These are phyloP conservation scores for Globisporangium emineosum DNA, from an alignment of 352 stramenopile species.

Conservation along the genomic window DNA sequence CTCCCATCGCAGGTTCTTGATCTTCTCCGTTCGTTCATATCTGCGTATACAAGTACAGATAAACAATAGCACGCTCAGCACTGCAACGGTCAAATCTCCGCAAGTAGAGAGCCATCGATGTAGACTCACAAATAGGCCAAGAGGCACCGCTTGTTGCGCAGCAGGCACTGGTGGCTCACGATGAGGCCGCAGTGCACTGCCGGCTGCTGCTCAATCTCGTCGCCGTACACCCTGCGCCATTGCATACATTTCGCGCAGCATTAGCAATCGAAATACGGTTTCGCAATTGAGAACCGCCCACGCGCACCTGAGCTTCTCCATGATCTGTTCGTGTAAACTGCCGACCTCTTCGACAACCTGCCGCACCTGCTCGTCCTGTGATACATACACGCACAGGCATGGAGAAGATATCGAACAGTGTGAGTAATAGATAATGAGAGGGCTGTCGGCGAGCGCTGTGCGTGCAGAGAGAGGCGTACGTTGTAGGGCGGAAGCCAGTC, in stretches of 20 bases:
- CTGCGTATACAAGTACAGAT: slow-evolving; percentile 15
- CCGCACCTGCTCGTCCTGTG: slow-evolving; percentile 76
- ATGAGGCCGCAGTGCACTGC: slow-evolving; percentile 77
- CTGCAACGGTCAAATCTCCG: too few species aligned
- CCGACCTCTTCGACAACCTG: slow-evolving; percentile 77
- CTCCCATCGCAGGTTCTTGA: slow-evolving; percentile 89
- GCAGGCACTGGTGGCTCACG: slow-evolving; percentile 85
- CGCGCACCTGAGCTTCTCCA: slow-evolving; percentile 63
- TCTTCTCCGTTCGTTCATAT: slow-evolving; percentile 79
- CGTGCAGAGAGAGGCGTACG: slow-evolving; percentile 33
- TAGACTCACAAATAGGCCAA: slow-evolving; percentile 79
- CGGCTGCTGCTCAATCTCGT: slow-evolving; percentile 58
- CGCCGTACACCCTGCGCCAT: slow-evolving; percentile 46
- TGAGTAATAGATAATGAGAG: neutral
- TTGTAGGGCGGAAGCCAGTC: slow-evolving; percentile 92
- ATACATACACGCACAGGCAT: neutral
- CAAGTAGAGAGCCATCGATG: too few species aligned
- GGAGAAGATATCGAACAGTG: neutral
- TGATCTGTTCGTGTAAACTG: slow-evolving; percentile 66
- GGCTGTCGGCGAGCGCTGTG: neutral
- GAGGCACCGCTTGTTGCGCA: slow-evolving; percentile 89
- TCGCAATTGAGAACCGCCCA: neutral
- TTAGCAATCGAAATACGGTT: neutral
- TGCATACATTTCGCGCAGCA: neutral
- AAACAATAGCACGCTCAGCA: neutral